These are phyloP conservation scores for Gigaspora rosea DNA, from an alignment of 192 early-diverging fungal genomes.

Conservation along the genomic window DNA sequence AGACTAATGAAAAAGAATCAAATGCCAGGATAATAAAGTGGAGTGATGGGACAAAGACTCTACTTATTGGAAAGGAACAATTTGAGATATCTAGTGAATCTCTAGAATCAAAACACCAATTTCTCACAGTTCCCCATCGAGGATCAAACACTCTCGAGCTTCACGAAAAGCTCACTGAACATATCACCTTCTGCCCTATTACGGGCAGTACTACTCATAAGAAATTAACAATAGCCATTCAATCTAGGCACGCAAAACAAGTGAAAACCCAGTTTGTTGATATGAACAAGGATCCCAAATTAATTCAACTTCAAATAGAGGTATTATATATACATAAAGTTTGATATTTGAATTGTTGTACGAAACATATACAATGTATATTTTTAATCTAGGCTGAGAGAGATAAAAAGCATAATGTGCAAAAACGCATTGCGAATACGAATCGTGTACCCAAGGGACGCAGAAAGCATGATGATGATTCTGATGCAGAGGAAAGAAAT, in stretches of 20 bases:
- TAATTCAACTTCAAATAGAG: conserved; percentile 57
- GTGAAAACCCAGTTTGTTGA: conserved; percentile 64
- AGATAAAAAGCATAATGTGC: conserved; percentile 47
- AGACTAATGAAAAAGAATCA: conserved; percentile 58
- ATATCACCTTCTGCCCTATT: conserved; percentile 68
- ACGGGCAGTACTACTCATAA: conserved; percentile 61
- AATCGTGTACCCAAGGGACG: conserved; percentile 37
- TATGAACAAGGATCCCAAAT: conserved; percentile 70
- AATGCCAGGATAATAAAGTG: conserved; percentile 77
- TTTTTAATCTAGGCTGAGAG: conserved; percentile 33
- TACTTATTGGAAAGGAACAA: conserved; percentile 72
- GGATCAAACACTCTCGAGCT: conserved; percentile 63
- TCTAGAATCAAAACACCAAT: conserved; percentile 58
- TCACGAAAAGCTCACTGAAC: conserved; percentile 59
- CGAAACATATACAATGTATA: conserved; percentile 1
- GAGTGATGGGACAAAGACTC: conserved; percentile 73
- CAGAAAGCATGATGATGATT: conserved; percentile 42
- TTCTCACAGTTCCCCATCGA: conserved; percentile 58
- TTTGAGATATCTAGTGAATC: conserved; percentile 66
- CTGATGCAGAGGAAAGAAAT: conserved; percentile 42
- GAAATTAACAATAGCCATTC: conserved; percentile 66
- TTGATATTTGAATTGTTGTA: not conserved
- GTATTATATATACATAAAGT: not conserved
- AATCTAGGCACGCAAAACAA: conserved; percentile 66
- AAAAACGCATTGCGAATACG: conserved; percentile 42